Evolutionary conservation across 2,329 filamentous ascomycete genomes (phyloP).

Genomic region (Cladophialophora psammophila): DNA sequence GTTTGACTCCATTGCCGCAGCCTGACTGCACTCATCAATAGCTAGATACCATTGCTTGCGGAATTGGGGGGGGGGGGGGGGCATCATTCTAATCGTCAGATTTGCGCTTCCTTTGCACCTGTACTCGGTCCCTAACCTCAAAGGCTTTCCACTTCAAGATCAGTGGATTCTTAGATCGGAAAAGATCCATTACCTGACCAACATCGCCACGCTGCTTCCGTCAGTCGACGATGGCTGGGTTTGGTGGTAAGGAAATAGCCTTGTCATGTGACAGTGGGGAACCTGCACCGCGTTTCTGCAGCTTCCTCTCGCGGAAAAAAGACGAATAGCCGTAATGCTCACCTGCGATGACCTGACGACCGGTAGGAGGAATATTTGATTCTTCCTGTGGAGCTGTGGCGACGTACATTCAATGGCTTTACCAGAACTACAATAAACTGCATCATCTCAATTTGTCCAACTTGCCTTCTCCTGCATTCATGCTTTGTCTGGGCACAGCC

Average conservation of each 20-base stretch:
- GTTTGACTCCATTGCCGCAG: neutral
- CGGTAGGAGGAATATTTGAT: slow-evolving; percentile 2
- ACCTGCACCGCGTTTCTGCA: slow-evolving; percentile 2
- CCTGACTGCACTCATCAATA: no score
- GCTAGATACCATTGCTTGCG: no score
- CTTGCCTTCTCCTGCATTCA: neutral
- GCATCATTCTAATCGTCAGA: neutral
- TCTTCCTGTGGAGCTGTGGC: neutral
- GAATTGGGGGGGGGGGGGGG: no score
- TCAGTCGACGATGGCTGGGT: neutral
- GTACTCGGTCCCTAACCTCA: neutral
- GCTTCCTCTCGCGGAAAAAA: slow-evolving; percentile 14
- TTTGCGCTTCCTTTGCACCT: neutral
- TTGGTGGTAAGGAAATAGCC: slow-evolving; percentile 3
- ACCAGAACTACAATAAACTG: neutral
- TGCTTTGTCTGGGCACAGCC: neutral
- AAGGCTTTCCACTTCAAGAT: neutral
- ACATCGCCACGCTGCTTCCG: neutral
- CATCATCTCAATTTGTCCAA: neutral
- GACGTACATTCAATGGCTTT: slow-evolving; percentile 1
- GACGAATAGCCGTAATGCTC: slow-evolving; percentile 6
- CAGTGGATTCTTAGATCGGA: neutral
- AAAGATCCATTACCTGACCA: neutral
- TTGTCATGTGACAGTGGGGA: slow-evolving; percentile 18
- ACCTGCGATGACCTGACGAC: slow-evolving; percentile 18